phyloP scores from a whole-genome alignment of 1,139 yeast genomes.

The Hanseniaspora sp. region DNA sequence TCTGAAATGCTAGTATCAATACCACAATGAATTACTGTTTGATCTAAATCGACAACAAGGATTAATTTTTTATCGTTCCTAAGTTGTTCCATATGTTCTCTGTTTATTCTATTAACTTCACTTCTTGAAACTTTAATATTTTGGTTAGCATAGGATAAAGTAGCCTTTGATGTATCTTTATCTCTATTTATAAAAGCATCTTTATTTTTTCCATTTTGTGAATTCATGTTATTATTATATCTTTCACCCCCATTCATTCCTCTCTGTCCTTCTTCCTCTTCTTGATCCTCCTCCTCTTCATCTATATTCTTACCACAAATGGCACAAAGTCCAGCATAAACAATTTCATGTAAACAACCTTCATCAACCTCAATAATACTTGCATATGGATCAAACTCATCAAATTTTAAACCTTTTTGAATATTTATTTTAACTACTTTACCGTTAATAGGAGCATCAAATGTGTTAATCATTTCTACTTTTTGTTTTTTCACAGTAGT shows the following conservation, averaged over 20 bases:
- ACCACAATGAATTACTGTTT: conserved; percentile 94
- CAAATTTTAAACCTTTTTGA: not conserved
- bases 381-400: conserved; percentile 12
- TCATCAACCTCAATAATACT: conserved; percentile 26
- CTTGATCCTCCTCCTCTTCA: conserved; percentile 57
- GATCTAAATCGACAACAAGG: conserved; percentile 91
- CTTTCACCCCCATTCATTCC: not conserved
- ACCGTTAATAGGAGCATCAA: conserved; percentile 11
- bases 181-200: conserved; percentile 31
- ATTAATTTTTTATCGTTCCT: conserved; percentile 58
- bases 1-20: conserved; percentile 81
- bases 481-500: conserved; percentile 13
- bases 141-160: conserved; percentile 85
- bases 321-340: conserved; percentile 91
- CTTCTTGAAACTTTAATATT: conserved; percentile 71
- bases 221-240: conserved; percentile 10
- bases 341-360: conserved; percentile 90
- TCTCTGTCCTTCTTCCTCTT: not conserved
- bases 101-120: conserved; percentile 81
- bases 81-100: conserved; percentile 50
- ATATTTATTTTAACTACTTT: conserved; percentile 1
- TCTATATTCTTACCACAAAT: conserved; percentile 80
- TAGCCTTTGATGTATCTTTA: conserved; percentile 68
- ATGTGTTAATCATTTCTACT: conserved; percentile 4
- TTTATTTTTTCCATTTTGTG: conserved; percentile 11